phyloP scores from a whole-genome alignment of 2,329 filamentous ascomycete species.

The Fusarium austroafricanum region DNA sequence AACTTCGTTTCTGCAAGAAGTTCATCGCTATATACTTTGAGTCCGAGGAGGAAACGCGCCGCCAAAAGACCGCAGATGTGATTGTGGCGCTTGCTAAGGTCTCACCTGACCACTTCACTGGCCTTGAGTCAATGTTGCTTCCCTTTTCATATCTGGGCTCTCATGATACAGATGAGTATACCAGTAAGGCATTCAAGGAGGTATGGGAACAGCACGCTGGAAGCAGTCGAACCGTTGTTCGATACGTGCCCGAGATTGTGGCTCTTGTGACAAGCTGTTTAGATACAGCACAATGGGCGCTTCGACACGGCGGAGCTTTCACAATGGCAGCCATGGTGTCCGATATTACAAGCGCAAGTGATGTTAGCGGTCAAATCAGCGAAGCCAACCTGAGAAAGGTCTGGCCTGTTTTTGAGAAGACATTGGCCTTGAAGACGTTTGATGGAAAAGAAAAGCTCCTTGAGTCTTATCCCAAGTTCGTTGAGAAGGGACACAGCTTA shows the following conservation, averaged over 20 bases:
- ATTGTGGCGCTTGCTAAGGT: slow-evolving; percentile 85
- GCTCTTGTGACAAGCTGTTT: slow-evolving; percentile 74
- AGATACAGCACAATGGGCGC: slow-evolving; percentile 85
- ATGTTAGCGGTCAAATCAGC: slow-evolving; percentile 68
- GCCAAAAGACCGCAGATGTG: slow-evolving; percentile 85
- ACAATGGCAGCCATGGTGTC: slow-evolving; percentile 79
- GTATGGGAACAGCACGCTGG: slow-evolving; percentile 94
- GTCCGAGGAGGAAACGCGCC: slow-evolving; percentile 79
- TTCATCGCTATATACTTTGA: slow-evolving; percentile 80
- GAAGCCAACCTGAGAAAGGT: slow-evolving; percentile 70
- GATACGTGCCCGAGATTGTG: slow-evolving; percentile 88
- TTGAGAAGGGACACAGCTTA: slow-evolving; percentile 70
- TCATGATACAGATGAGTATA: slow-evolving; percentile 85
- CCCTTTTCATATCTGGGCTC: slow-evolving; percentile 91
- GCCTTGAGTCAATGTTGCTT: slow-evolving; percentile 78
- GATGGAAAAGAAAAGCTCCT: slow-evolving; percentile 89
- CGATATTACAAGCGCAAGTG: slow-evolving; percentile 71
- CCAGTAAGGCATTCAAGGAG: slow-evolving; percentile 81
- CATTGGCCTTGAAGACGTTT: slow-evolving; percentile 90
- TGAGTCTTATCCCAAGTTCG: slow-evolving; percentile 81
- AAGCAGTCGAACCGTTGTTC: slow-evolving; percentile 80
- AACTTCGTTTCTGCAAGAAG: slow-evolving; percentile 63
- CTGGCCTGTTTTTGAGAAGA: slow-evolving; percentile 87
- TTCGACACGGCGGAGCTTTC: slow-evolving; percentile 89
- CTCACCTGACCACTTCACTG: slow-evolving; percentile 87